Evolutionary conservation across 306 rosid species (phyloP), one percentile per base, ranked within the genome.

Genomic region (Ochetophila trinervis): DNA sequence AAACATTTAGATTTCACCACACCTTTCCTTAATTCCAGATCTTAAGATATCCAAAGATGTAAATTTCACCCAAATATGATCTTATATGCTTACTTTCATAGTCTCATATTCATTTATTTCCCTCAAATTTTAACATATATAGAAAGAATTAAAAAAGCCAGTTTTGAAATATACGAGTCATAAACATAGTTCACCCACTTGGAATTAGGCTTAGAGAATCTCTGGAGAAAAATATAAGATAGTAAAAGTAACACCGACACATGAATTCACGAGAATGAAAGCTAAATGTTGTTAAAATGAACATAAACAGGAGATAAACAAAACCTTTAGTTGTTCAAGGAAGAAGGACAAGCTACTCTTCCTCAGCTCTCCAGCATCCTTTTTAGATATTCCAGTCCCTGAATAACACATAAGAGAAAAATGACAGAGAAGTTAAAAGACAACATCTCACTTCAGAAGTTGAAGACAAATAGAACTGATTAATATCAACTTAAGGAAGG

Each of bases 331-430:
- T 76, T 87, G 80, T 48, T 78, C 80, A 10, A 87, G 60, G 68
- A 87, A 80, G 70, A 85, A 79, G 9, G 78, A 76, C 68, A 89
- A 73, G 66, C 96, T 89, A 57, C 49, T 79, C 76, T 82, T 78
- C 80, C 95, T 78, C 51, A 87, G 68, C 62, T 81, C 84, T 66
- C 51, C 81, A 49, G 86, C 79, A 50, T 93, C 90, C n/a, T 35
- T 77, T 76, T 85, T 85, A 30, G 83, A 79, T 64, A 89, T 74
- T 53, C 88, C 95, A 36, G 87, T 84, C 73, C 98, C 98, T 89
- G 87, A 42, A 13, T 57, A 71, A 60, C 53, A 71, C 63, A 53
- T 24, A 18, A n/a, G 45, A 27, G 44, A 51, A 48, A 5, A 57
- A 45, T 17, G 40, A 2, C 73, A 48, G 60, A 55, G 12, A 53